Base-by-base conservation (phyloP, 2,329 filamentous ascomycete genomes). In the Alternaria dauci region DNA sequence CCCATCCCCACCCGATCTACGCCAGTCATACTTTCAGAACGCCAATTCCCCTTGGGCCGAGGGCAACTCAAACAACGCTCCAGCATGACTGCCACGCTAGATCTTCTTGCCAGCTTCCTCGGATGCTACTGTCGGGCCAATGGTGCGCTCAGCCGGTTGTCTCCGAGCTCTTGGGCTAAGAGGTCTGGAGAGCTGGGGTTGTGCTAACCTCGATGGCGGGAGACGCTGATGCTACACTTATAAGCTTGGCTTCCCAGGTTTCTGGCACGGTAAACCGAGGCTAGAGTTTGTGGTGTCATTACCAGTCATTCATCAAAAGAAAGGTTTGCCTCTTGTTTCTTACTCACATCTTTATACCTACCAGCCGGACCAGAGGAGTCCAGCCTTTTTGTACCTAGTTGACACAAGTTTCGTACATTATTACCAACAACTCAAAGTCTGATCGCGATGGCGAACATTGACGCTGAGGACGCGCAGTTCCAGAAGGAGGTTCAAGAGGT, bases 401-500 rank as follows among this genome's bases (percentile, higher is more conserved):
- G 14, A n/a, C 16, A 28, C 28, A 12, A 5, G 3, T n/a, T 32
- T 58, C 20, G 55, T n/a, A 59, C 20, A 23, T 51, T 44, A 38
- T 12, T 12, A 38, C 50, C 25, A 23, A 18, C 11, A 55, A n/a
- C 23, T 28, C 38, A 51, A 28, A 59, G 20, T 12, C 23, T 2
- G 14, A 28, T 46, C 59, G 70, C 56, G 39, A 77, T 78, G 75
- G 69, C 75, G 32, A 71, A 74, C 61, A 70, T 75, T 42, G 87
- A 91, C 59, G 86, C 90, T 25, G 90, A 93, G 74, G 89, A 94
- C 79, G 80, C 91, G 72, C 82, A 89, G 74, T 97, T 91, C 82
- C 85, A 88, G 74, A 86, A 90, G 69, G 95, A 99, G 78, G 93
- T 98, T 61, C 88, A 90, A 73, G 88, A 91, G 69, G 90, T 98